Percentiles rank a stretch among this genome's conserved stretches.
Conservation (phyloP, 1,284 basidiomycete species). For the Neonothopanus nambi region DNA sequence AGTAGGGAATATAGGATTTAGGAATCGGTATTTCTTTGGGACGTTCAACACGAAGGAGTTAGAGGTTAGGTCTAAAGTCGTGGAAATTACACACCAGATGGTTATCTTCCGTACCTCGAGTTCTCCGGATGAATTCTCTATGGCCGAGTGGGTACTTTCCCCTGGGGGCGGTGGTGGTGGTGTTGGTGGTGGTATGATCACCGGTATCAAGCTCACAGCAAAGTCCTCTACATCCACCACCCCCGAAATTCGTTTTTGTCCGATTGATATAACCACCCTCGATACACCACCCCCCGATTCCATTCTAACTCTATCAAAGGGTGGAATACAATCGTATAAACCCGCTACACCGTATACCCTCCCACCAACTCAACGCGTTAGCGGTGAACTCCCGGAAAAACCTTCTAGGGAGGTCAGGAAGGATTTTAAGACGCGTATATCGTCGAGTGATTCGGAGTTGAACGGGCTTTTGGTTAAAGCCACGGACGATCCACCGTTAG, state of each 20-base stretch:
- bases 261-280: slow-evolving; percentile 32
- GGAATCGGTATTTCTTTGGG: slow-evolving; percentile 32
- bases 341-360: slow-evolving; percentile 30
- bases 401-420: slow-evolving; percentile 28
- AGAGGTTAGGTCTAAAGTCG: slow-evolving; percentile 29
- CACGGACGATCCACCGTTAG: slow-evolving; percentile 30
- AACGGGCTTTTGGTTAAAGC: slow-evolving; percentile 29
- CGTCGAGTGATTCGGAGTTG: slow-evolving; percentile 14
- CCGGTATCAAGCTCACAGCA: slow-evolving; percentile 32
- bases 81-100: slow-evolving; percentile 31
- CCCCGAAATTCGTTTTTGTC: slow-evolving; percentile 33
- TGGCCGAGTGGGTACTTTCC: slow-evolving; percentile 36
- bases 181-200: slow-evolving; percentile 29
- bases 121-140: slow-evolving; percentile 31
- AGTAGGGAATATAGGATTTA: slow-evolving; percentile 31
- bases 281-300: slow-evolving; percentile 29
- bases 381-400: slow-evolving; percentile 28
- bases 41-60: slow-evolving; percentile 34
- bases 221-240: slow-evolving; percentile 32
- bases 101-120: slow-evolving; percentile 33
- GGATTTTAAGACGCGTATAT: slow-evolving; percentile 34
- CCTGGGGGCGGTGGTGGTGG: too few relatives aligned
- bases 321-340: slow-evolving; percentile 33
- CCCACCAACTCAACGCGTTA: slow-evolving; percentile 29
- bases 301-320: slow-evolving; percentile 30